Percentiles rank a stretch among this genome's conserved stretches.
Conservation (phyloP, 208 protist species). For the Novymonas esmeraldas region DNA sequence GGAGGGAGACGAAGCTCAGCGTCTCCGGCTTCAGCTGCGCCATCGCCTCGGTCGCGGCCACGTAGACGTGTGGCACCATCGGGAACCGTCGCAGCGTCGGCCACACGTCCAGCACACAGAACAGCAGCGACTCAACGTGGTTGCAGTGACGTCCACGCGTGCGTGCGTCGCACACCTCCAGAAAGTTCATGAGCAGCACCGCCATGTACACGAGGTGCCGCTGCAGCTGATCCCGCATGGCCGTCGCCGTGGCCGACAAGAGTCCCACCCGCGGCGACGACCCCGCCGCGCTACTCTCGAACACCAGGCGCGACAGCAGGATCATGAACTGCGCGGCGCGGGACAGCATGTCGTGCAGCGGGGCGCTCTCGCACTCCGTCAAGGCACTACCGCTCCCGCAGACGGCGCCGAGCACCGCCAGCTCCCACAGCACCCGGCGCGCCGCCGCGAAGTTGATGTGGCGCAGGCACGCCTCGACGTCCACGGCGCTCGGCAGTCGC, state of each 20-base stretch:
- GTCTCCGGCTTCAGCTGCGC: slow-evolving; percentile 29
- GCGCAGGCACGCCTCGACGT: slow-evolving; percentile 12
- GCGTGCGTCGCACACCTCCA: slow-evolving; percentile 29
- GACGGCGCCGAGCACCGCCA: slow-evolving; percentile 32
- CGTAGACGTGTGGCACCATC: slow-evolving; percentile 35
- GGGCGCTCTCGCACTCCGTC: slow-evolving; percentile 2
- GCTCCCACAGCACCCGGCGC: slow-evolving; percentile 25
- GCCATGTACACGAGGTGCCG: slow-evolving; percentile 38
- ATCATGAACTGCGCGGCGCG: slow-evolving; percentile 28
- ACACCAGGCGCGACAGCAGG: slow-evolving; percentile 30
- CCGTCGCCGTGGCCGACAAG: slow-evolving; percentile 12
- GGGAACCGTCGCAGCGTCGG: slow-evolving; percentile 35
- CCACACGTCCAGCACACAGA: slow-evolving; percentile 47
- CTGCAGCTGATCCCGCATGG: slow-evolving; percentile 25
- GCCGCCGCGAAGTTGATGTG: slow-evolving; percentile 24
- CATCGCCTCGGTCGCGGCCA: slow-evolving; percentile 37
- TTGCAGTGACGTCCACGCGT: slow-evolving; percentile 19
- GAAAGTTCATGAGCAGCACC: slow-evolving; percentile 35
- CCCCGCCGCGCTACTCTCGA: slow-evolving; percentile 12
- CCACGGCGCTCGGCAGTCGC: slow-evolving; percentile 4
- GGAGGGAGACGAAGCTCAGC: slow-evolving; percentile 17
- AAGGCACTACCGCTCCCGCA: slow-evolving; percentile 8
- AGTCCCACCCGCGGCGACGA: slow-evolving; percentile 1
- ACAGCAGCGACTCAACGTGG: slow-evolving; percentile 36
- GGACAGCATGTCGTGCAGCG: slow-evolving; percentile 23